Evolutionary conservation across 1,139 yeast genomes (phyloP), one percentile per base, ranked within the genome.

Genomic region (Taphrina confusa): DNA sequence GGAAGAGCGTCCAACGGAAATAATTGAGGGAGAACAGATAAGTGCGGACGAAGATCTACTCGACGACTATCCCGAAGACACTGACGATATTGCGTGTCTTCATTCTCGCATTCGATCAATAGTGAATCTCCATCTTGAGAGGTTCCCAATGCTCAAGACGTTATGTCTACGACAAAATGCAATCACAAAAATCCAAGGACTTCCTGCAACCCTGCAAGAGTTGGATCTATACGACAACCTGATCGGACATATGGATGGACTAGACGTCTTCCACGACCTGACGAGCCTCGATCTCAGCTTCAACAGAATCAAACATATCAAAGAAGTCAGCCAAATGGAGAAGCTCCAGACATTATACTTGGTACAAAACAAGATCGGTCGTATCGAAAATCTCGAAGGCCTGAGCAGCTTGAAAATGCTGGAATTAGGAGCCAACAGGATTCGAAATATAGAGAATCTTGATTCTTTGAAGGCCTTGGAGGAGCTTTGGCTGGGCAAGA

Each of bases 401-500:
- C 76, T 91, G 62, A 74, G 73, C 0, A 76, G 80, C n/a, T 72
- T 92, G 66, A 80, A 75, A 58, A 87, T 86, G 67, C 76, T 92
- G 63, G 99, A 94, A 71, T 76, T 94, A 44, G 99, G 98, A 8
- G 98, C 97, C 30, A 94, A 94, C 73, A 80, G 83, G 65, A 82
- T 94, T 59, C 80, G 81, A 54, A 74, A 49, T 60, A 85, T 94
- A 60, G 78, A 83, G 64, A 80, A 79, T 55, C 72, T 91, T 68
- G 79, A 79, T 14, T 68, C 70, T 1, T 74, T 88, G 62, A 73
- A 73, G 0, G 80, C 79, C 57, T 74, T 94, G 57, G 81, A 82
- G 65, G 88, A 91, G 71, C 75, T 94, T 55, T 94, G 98, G 98
- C 76, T 94, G 46, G 98, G 98, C 42, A 90, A 91, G 70, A 94